These are phyloP conservation scores for Leishmania mexicana DNA, from an alignment of 208 protist genomes.

Conservation along the genomic window DNA sequence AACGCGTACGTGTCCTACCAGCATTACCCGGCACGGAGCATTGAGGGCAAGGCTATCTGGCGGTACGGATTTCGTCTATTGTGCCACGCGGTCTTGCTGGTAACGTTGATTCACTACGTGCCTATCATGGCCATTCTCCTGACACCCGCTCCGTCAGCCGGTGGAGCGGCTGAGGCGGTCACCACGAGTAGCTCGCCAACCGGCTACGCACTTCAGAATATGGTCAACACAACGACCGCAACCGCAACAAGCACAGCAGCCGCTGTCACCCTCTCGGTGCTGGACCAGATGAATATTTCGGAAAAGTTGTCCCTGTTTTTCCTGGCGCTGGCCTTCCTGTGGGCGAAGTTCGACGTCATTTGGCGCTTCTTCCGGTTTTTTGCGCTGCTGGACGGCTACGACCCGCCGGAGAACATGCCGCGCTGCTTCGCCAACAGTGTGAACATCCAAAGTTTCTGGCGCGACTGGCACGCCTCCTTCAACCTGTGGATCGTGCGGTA, in stretches of 20 bases:
- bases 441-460: conserved; percentile 91
- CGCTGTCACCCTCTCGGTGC: conserved; percentile 10
- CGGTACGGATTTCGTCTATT: conserved; percentile 45
- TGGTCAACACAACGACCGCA: background rate
- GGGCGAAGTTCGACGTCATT: conserved; percentile 91
- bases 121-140: conserved; percentile 49
- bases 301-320: conserved; percentile 40
- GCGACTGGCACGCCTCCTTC: conserved; percentile 93
- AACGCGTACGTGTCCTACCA: conserved; percentile 87
- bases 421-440: conserved; percentile 89
- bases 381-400: conserved; percentile 83
- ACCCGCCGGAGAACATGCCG: conserved; percentile 90
- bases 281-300: conserved; percentile 18
- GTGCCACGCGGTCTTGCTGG: conserved; percentile 33
- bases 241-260: background rate
- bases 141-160: conserved; percentile 7
- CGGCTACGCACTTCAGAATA: background rate
- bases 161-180: background rate
- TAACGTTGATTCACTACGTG: conserved; percentile 58
- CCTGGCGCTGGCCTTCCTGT: conserved; percentile 82
- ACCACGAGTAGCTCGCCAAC: background rate
- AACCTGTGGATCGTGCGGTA: conserved; percentile 95
- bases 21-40: conserved; percentile 41
- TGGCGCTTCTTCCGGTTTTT: conserved; percentile 91
- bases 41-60: conserved; percentile 16